These are phyloP conservation scores for Arctostaphylos glauca DNA, from an alignment of 148 eudicot genomes.

Conservation along the genomic window DNA sequence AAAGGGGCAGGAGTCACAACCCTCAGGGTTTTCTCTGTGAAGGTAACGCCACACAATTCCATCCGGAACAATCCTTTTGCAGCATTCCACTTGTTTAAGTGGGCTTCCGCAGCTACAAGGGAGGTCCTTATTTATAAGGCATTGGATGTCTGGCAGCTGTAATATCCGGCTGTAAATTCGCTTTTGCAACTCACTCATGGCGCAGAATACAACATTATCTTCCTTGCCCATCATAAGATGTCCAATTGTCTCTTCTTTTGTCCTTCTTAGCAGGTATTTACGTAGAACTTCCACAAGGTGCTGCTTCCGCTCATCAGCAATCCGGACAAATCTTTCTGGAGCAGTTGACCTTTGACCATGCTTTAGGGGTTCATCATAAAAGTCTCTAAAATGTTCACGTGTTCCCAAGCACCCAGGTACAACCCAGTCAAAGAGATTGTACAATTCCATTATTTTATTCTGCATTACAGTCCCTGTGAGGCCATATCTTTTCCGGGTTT, in stretches of 20 bases:
- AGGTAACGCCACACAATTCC: conserved; percentile 89
- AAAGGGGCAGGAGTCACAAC: conserved; percentile 90
- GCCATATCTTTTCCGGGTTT: conserved; percentile 76
- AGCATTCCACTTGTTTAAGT: conserved; percentile 86
- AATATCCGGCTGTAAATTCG: conserved; percentile 82
- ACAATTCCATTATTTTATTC: conserved; percentile 92
- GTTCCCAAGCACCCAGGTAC: conserved; percentile 86
- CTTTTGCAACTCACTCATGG: conserved; percentile 88
- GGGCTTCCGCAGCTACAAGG: conserved; percentile 98
- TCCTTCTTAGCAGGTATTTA: conserved; percentile 78
- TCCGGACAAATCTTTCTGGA: conserved; percentile 62
- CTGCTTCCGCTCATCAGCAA: conserved; percentile 82
- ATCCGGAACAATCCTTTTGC: conserved; percentile 69
- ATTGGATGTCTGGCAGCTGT: conserved; percentile 77
- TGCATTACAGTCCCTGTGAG: conserved; percentile 97
- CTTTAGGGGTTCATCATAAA: conserved; percentile 92
- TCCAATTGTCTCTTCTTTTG: conserved; percentile 96
- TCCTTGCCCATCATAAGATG: conserved; percentile 98
- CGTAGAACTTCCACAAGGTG: conserved; percentile 75
- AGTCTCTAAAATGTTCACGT: conserved; percentile 90
- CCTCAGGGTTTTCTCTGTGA: conserved; percentile 83
- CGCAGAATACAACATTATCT: conserved; percentile 97
- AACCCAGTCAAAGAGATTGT: conserved; percentile 92
- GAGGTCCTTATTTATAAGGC: conserved; percentile 82
- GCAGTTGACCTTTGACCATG: conserved; percentile 95